These are phyloP conservation scores for Fraxinus floribunda DNA, from an alignment of 305 asterid genomes.

Conservation along the genomic window DNA sequence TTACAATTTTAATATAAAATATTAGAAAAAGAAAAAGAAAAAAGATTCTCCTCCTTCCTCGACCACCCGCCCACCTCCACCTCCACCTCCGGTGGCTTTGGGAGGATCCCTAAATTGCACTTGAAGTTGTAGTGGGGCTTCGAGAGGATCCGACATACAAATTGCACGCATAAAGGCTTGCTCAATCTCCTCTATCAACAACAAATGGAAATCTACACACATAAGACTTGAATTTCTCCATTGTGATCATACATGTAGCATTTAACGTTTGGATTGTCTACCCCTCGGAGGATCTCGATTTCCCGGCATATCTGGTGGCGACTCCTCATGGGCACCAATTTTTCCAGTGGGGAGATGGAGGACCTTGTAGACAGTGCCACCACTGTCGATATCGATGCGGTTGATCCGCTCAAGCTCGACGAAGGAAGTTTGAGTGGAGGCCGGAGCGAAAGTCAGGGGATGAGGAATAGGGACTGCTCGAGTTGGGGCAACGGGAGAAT, in stretches of 20 bases:
- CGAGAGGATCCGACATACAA: slow-evolving; percentile 87
- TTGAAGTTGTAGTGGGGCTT: slow-evolving; percentile 65
- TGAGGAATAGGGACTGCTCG: slow-evolving; percentile 68
- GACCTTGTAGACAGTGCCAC: slow-evolving; percentile 93
- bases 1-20: no score
- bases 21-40: no score
- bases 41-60: no score
- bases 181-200: slow-evolving; percentile 85
- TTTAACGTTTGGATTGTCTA: slow-evolving; percentile 67
- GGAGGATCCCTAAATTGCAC: slow-evolving; percentile 51
- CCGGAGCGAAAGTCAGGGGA: slow-evolving; percentile 38
- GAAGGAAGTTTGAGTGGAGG: slow-evolving; percentile 34
- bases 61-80: no score
- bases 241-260: slow-evolving; percentile 69
- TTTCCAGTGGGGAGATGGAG: slow-evolving; percentile 65
- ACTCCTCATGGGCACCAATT: slow-evolving; percentile 72
- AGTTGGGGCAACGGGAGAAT: slow-evolving; percentile 59
- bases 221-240: slow-evolving; percentile 78
- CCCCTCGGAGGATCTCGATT: slow-evolving; percentile 90
- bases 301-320: slow-evolving; percentile 88
- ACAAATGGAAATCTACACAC: slow-evolving; percentile 70
- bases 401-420: slow-evolving; percentile 66
- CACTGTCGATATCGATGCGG: slow-evolving; percentile 86
- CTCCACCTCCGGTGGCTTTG: no score
- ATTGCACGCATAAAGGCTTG: slow-evolving; percentile 79